Evolutionary conservation across 1,284 basidiomycete species (phyloP).

Genomic region (Trichosporon asahii): DNA sequence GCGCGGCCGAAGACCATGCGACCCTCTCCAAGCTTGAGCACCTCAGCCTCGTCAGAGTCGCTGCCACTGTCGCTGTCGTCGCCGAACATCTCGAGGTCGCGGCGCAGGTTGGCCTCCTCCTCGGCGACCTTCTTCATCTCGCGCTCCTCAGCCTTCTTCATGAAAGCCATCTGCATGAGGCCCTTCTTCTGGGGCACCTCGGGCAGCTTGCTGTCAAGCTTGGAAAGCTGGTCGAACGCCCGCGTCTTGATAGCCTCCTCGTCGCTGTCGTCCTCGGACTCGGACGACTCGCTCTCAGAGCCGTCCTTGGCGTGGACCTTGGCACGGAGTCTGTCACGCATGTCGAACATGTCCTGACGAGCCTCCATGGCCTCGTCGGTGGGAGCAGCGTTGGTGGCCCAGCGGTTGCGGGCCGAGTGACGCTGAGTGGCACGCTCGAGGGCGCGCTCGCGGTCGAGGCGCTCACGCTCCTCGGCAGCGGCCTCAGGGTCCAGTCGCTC

Average conservation of each 20-base stretch:
- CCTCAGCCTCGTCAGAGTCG: constrained; percentile 39
- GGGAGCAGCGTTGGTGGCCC: constrained; percentile 38
- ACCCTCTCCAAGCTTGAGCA: constrained; percentile 52
- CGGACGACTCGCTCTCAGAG: constrained; percentile 55
- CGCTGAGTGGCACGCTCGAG: constrained; percentile 78
- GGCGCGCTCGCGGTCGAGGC: constrained; percentile 73
- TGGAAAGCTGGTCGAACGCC: constrained; percentile 70
- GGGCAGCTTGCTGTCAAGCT: constrained; percentile 52
- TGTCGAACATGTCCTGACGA: constrained; percentile 59
- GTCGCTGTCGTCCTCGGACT: constrained; percentile 56
- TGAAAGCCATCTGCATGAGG: constrained; percentile 90
- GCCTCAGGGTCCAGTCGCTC: constrained; percentile 57
- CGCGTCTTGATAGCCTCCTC: constrained; percentile 58
- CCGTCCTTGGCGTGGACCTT: constrained; percentile 62
- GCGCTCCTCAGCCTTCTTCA: constrained; percentile 79
- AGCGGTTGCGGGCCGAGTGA: constrained; percentile 65
- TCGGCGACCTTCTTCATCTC: constrained; percentile 60
- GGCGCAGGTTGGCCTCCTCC: constrained; percentile 66
- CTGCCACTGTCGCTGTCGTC: constrained; percentile 51
- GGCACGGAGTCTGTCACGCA: constrained; percentile 72
- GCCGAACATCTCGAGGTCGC: constrained; percentile 59
- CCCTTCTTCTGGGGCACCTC: constrained; percentile 54
- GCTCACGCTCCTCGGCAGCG: constrained; percentile 60
- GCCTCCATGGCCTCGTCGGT: constrained; percentile 37
- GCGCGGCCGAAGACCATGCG: constrained; percentile 53